A percentile compares a stretch with the other conserved stretches of the same genome.
phyloP scores from a whole-genome alignment of 2,329 filamentous ascomycete genomes.

The Xylariaceae sp. region DNA sequence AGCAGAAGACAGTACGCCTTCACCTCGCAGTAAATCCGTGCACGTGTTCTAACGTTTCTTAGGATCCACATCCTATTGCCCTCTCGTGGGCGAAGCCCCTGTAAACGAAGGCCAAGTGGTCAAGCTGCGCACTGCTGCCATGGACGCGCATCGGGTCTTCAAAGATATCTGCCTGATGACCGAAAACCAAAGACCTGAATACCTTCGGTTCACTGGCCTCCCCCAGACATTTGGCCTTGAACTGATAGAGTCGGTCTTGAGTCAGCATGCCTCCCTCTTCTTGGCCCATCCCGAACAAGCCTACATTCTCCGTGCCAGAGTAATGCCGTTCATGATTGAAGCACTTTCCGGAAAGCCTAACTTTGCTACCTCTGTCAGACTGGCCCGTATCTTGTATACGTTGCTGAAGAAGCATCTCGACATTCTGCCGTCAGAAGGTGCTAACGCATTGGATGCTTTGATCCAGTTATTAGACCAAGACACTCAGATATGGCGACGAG shows the following conservation, averaged over 20 bases:
- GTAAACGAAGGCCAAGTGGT: slow-evolving; percentile 59
- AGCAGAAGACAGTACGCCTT: slow-evolving; percentile 70
- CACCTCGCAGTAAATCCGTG: neutral
- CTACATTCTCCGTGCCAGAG: slow-evolving; percentile 69
- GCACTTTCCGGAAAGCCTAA: slow-evolving; percentile 73
- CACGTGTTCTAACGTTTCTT: neutral
- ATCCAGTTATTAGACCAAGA: slow-evolving; percentile 89
- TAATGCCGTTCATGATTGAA: slow-evolving; percentile 81
- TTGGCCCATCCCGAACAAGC: slow-evolving; percentile 75
- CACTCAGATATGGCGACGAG: slow-evolving; percentile 78
- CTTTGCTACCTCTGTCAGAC: slow-evolving; percentile 79
- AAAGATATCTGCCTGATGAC: slow-evolving; percentile 87
- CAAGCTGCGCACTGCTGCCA: slow-evolving; percentile 69
- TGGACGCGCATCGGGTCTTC: slow-evolving; percentile 85
- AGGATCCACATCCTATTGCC: slow-evolving; percentile 49
- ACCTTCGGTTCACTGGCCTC: slow-evolving; percentile 74
- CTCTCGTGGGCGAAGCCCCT: slow-evolving; percentile 65
- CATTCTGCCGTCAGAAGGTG: slow-evolving; percentile 74
- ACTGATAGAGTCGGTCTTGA: slow-evolving; percentile 84
- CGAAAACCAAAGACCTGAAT: slow-evolving; percentile 79
- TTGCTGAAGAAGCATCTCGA: slow-evolving; percentile 75
- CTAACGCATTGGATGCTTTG: slow-evolving; percentile 75
- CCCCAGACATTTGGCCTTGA: slow-evolving; percentile 84
- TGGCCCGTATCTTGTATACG: slow-evolving; percentile 79
- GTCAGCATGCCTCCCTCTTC: slow-evolving; percentile 81